A percentile compares a stretch with the other conserved stretches of the same genome.
Evolutionary conservation across 169 alveolate species (phyloP).

Genomic region (Amoebophrya sp.): DNA sequence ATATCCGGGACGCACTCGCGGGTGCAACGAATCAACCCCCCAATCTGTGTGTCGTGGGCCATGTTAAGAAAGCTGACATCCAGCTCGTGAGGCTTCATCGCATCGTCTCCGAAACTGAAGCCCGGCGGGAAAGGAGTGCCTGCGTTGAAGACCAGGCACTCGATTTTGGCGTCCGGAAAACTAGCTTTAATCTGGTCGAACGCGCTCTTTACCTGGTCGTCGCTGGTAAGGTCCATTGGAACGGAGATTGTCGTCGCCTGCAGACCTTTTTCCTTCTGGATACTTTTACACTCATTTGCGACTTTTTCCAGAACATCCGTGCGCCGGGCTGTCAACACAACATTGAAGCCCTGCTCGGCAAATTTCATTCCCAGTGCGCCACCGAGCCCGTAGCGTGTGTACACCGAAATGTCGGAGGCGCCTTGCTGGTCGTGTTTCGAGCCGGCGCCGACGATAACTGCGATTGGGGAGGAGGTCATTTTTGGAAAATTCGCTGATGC

Average conservation of each 20-base stretch:
- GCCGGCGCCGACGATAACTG: neutral
- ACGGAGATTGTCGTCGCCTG: neutral
- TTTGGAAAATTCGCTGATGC: no score
- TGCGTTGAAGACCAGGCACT: neutral
- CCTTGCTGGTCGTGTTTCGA: neutral
- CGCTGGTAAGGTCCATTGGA: neutral
- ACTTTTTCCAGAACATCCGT: neutral
- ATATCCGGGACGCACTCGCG: neutral
- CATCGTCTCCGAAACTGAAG: neutral
- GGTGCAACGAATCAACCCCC: neutral
- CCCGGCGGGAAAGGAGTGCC: neutral
- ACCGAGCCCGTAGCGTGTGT: neutral
- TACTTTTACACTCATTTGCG: neutral
- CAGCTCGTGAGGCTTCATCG: neutral
- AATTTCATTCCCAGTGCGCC: neutral
- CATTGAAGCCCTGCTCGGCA: neutral
- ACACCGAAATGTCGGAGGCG: neutral
- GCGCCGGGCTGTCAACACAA: neutral
- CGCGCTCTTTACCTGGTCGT: neutral
- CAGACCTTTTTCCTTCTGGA: neutral
- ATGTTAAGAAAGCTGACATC: neutral
- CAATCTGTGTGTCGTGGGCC: no score
- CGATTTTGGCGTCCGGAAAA: neutral
- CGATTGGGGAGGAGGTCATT: no score
- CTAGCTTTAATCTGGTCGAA: neutral